These are phyloP conservation scores for Capsicum rhomboideum DNA, from an alignment of 257 asterid genomes.

Conservation along the genomic window DNA sequence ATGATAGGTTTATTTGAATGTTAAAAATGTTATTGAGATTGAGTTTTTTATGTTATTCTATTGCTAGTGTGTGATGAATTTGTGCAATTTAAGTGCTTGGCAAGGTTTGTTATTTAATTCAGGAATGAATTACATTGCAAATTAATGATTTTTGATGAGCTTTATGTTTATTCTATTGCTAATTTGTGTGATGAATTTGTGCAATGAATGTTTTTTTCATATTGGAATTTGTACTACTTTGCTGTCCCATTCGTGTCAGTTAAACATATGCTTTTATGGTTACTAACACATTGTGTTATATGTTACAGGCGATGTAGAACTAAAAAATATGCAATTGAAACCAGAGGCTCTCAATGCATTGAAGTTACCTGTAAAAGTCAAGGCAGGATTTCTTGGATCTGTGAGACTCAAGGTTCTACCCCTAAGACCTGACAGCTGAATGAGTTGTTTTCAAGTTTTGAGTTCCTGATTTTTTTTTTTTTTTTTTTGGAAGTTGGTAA, in stretches of 20 bases:
- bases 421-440: not conserved
- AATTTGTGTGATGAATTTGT: not conserved
- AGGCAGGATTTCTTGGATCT: slow-evolving; percentile 98
- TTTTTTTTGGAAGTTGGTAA: no score
- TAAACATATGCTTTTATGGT: not conserved
- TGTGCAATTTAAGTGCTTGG: no score
- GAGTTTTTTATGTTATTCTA: not conserved
- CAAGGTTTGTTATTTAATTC: no score
- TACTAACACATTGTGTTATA: not conserved
- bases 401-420: slow-evolving; percentile 87
- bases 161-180: not conserved
- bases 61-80: no score
- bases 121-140: no score
- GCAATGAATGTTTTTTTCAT: no score
- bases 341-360: slow-evolving; percentile 99
- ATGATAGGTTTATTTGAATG: not conserved
- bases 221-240: not conserved
- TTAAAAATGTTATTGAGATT: not conserved
- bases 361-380: slow-evolving; percentile 94
- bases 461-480: no score
- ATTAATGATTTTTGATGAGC: not conserved
- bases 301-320: slow-evolving; percentile 80
- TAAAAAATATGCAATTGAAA: slow-evolving; percentile 92
- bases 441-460: not conserved
- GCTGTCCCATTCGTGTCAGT: not conserved